Base-by-base conservation (phyloP, 2,329 filamentous ascomycete genomes). In the Ophiobolus disseminans region DNA sequence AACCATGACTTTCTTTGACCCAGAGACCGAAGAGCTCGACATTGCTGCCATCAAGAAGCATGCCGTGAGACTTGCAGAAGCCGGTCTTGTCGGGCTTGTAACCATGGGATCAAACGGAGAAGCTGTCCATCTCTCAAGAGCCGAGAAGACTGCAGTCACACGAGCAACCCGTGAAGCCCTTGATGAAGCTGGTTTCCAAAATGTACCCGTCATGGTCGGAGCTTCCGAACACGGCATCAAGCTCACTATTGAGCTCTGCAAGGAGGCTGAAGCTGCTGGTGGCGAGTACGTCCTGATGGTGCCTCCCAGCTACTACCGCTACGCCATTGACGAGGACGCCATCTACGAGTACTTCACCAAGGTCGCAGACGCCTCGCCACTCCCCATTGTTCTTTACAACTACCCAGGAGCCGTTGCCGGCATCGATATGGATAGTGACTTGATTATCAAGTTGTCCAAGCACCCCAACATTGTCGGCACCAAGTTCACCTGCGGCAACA, bases 31-130 rank as follows among this genome's bases (percentile, higher is more conserved):
- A 75, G 89, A 94, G 39, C 82, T 96, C 63, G 91, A 96, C 68
- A 85, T 92, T 56, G 80, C 88, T 26, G 83, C 83, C 50, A 89
- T 94, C 76, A 89, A 90, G 75, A 87, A 83, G 68, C 91, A 96
- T 70, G 88, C 89, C 19, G 84, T 89, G 60, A 87, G 90, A 38
- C 84, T 96, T 38, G 88, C 86, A 30, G 80, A 86, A 69, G 88
- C 85, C 48, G 91, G 91, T 7, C 84, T 96, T 9, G 89, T 86
- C 38, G 91, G 91, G 26, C 82, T 96, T 20, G 89, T 94, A 34
- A 88, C 87, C 60, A 91, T 94, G 87, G 91, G 91, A 54, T 95
- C 90, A 60, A 96, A 95, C 75, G 91, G 91, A 52, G 91, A 96
- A 78, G 90, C 91, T 19, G 88, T 91, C 46, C 90, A 96, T 78